These are phyloP conservation scores for Pinus albicaulis DNA, from an alignment of 75 land plant genomes.

Conservation along the genomic window DNA sequence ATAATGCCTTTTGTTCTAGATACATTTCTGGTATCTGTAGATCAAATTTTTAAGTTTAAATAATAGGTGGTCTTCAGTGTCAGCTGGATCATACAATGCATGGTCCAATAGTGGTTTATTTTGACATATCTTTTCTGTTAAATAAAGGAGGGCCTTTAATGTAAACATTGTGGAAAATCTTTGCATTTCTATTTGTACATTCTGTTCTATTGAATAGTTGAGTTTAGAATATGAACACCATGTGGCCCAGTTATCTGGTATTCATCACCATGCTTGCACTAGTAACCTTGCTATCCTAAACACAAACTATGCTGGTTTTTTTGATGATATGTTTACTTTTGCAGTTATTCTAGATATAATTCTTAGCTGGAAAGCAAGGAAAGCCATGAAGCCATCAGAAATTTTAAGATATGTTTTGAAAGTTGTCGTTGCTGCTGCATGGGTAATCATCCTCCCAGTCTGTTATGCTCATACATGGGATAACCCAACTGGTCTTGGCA, in stretches of 20 bases:
- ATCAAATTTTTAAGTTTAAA: too few relatives aligned
- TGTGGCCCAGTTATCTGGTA: neutral
- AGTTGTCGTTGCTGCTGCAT: constrained; percentile 67
- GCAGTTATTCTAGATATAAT: constrained; percentile 73
- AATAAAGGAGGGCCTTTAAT: neutral
- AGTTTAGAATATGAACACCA: neutral
- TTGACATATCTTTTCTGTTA: too few relatives aligned
- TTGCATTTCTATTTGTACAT: neutral
- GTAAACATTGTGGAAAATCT: neutral
- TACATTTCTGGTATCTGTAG: too few relatives aligned
- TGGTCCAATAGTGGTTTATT: too few relatives aligned
- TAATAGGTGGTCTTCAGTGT: too few relatives aligned
- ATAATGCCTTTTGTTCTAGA: too few relatives aligned
- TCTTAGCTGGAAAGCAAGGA: constrained; percentile 69
- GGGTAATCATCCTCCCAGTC: constrained; percentile 75
- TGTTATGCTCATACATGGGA: constrained; percentile 71
- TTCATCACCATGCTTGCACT: neutral
- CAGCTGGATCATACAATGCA: too few relatives aligned
- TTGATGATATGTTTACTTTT: constrained; percentile 5
- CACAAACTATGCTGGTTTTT: neutral
- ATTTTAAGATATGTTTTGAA: constrained; percentile 70
- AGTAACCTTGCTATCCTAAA: neutral
- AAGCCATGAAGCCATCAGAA: constrained; percentile 52
- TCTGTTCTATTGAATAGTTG: neutral
- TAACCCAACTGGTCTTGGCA: constrained; percentile 60